These are phyloP conservation scores for Ustanciosporium gigantosporum DNA, from an alignment of 1,284 basidiomycete genomes.

Conservation along the genomic window DNA sequence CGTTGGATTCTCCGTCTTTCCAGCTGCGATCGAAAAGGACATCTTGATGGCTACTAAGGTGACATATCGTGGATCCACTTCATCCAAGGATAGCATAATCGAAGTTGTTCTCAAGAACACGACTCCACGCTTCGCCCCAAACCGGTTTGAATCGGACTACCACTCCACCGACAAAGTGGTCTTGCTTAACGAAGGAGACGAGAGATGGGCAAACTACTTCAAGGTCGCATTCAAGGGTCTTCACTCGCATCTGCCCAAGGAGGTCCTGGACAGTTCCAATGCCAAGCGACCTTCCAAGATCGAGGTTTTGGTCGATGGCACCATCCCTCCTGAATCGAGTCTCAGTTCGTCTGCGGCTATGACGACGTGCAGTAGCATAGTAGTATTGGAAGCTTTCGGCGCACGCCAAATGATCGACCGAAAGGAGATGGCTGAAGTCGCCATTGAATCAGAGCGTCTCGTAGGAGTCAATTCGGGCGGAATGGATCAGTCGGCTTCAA, in stretches of 20 bases:
- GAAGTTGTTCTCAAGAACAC: slow-evolving; percentile 47
- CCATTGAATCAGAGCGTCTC: slow-evolving; percentile 54
- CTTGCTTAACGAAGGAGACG: slow-evolving; percentile 43
- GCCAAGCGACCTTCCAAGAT: slow-evolving; percentile 28
- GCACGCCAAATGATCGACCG: slow-evolving; percentile 43
- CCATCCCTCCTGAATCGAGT: slow-evolving; percentile 53
- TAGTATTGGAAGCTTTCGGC: slow-evolving; percentile 53
- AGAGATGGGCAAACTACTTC: slow-evolving; percentile 60
- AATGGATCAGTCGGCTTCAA: slow-evolving; percentile 59
- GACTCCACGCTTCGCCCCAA: slow-evolving; percentile 31
- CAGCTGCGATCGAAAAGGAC: slow-evolving; percentile 58
- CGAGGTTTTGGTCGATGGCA: slow-evolving; percentile 55
- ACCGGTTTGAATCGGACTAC: slow-evolving; percentile 36
- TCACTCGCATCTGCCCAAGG: slow-evolving; percentile 45
- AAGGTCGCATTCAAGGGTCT: slow-evolving; percentile 58
- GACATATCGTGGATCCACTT: slow-evolving; percentile 1
- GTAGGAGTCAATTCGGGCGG: slow-evolving; percentile 59
- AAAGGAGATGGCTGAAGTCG: slow-evolving; percentile 54
- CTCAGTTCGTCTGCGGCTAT: slow-evolving; percentile 56
- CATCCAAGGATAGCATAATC: slow-evolving; percentile 2
- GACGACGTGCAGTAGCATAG: slow-evolving; percentile 54
- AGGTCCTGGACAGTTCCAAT: slow-evolving; percentile 9
- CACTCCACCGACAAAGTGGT: slow-evolving; percentile 24
- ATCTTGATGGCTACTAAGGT: slow-evolving; percentile 57
- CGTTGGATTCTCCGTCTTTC: slow-evolving; percentile 56